Percentiles rank a stretch among this genome's conserved stretches.
phyloP scores from a whole-genome alignment of 371 early-diverging fungal species.

The Mucor racemosus region DNA sequence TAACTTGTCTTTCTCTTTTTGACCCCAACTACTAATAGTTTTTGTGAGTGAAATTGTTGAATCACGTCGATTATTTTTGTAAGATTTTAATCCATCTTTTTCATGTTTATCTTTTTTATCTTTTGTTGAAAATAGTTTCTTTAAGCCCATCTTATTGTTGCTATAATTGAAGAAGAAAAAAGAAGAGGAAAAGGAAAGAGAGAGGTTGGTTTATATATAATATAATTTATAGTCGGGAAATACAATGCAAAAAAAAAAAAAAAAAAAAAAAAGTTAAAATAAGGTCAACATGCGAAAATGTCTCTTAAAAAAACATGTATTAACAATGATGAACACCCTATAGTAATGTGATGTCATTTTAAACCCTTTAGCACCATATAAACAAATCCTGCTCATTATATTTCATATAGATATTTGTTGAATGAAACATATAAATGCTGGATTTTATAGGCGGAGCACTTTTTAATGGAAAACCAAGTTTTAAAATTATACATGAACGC shows the following conservation, averaged over 20 bases:
- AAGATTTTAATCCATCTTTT: slow-evolving; percentile 8
- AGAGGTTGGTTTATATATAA: not conserved
- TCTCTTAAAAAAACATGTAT: not conserved
- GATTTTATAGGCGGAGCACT: not conserved
- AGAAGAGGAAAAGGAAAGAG: not conserved
- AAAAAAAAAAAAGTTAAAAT: not conserved
- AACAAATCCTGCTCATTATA: not conserved
- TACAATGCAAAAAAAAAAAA: not conserved
- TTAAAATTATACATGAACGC: not conserved
- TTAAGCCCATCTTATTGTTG: slow-evolving; percentile 22
- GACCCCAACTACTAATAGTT: not conserved
- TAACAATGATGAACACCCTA: not conserved
- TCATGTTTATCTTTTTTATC: slow-evolving; percentile 1
- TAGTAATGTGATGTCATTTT: slow-evolving; percentile 7
- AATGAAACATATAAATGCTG: not conserved
- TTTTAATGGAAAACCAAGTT: not conserved
- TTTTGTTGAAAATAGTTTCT: slow-evolving; percentile 26
- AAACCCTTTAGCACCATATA: not conserved
- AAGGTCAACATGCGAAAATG: not conserved
- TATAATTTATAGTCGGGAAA: not conserved
- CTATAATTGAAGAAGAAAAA: not conserved
- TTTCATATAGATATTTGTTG: not conserved
- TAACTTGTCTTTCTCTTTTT: slow-evolving; percentile 12
- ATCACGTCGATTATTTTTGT: slow-evolving; percentile 12
- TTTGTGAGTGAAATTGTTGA: slow-evolving; percentile 15